Evolutionary conservation across 2,329 filamentous ascomycete species (phyloP).

Genomic region (Helminthosporium solani): DNA sequence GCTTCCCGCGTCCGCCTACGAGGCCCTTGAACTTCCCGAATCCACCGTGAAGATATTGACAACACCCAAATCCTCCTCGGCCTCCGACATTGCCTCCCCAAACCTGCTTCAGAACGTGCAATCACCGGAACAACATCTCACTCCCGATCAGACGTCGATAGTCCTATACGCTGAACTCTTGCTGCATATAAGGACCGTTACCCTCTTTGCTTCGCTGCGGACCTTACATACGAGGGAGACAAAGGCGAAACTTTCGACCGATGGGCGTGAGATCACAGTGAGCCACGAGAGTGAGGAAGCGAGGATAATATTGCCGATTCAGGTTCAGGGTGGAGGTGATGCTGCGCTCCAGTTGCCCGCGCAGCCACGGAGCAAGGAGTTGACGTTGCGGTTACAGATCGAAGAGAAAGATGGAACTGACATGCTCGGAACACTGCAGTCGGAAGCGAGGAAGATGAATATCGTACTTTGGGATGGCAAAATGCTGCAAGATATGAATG

Average conservation of each 20-base stretch:
- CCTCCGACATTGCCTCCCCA: constrained; percentile 22
- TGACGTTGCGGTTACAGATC: constrained; percentile 57
- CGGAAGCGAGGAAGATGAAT: constrained; percentile 38
- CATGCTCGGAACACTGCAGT: constrained; percentile 27
- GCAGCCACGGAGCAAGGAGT: constrained; percentile 48
- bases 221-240: constrained; percentile 47
- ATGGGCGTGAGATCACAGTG: constrained; percentile 47
- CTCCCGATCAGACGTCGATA: constrained; percentile 34
- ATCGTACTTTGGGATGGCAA: constrained; percentile 49
- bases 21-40: constrained; percentile 34
- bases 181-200: constrained; percentile 61
- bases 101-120: constrained; percentile 33
- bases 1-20: constrained; percentile 41
- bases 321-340: constrained; percentile 45
- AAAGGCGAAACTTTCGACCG: constrained; percentile 46
- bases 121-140: constrained; percentile 23
- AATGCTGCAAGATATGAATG: constrained; percentile 25
- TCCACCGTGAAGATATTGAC: constrained; percentile 35
- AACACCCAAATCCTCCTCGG: constrained; percentile 28
- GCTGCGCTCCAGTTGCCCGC: constrained; percentile 54
- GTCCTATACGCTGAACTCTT: constrained; percentile 61
- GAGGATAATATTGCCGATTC: constrained; percentile 49
- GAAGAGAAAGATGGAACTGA: constrained; percentile 44
- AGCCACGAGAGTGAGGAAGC: constrained; percentile 49
- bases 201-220: constrained; percentile 56